A percentile compares a stretch with the other conserved stretches of the same genome.
phyloP scores from a whole-genome alignment of 2,329 filamentous ascomycete species.

The Fusarium coicis region DNA sequence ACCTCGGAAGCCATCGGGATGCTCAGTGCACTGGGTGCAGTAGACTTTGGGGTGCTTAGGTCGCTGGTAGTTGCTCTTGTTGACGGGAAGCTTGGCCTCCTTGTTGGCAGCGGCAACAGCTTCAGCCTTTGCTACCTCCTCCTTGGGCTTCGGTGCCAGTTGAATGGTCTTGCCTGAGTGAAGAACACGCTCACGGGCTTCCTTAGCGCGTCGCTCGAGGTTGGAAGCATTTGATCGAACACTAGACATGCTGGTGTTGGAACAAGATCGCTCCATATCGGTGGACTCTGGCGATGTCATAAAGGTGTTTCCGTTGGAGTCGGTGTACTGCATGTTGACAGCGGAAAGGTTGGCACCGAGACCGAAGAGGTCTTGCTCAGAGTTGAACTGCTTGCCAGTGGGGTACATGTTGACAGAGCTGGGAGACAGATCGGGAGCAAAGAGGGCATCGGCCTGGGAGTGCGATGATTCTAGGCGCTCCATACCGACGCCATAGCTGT shows the following conservation, averaged over 20 bases:
- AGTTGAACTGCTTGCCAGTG: constrained; percentile 46
- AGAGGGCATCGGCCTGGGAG: constrained; percentile 47
- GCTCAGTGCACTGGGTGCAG: constrained; percentile 76
- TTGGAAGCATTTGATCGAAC: constrained; percentile 57
- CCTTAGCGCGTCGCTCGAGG: constrained; percentile 58
- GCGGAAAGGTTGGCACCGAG: constrained; percentile 51
- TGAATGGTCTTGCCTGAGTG: constrained; percentile 53
- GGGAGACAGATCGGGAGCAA: constrained; percentile 27
- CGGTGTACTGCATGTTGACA: constrained; percentile 42
- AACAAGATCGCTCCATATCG: constrained; percentile 61
- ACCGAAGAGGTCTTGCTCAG: constrained; percentile 50
- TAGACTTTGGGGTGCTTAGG: constrained; percentile 77
- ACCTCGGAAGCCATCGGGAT: constrained; percentile 83
- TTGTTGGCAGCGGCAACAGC: constrained; percentile 44
- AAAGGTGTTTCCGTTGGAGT: constrained; percentile 46
- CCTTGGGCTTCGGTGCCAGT: constrained; percentile 59
- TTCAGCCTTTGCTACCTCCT: constrained; percentile 11
- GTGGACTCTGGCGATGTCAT: constrained; percentile 44
- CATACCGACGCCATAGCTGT: constrained; percentile 51
- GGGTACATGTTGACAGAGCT: constrained; percentile 29
- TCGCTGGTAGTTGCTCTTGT: constrained; percentile 62
- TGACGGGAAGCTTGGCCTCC: constrained; percentile 58
- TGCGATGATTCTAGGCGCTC: constrained; percentile 52
- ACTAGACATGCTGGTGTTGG: constrained; percentile 56
- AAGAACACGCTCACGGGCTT: constrained; percentile 59